These are phyloP conservation scores for Trypanosoma congolense DNA, from an alignment of 208 protist genomes.

Conservation along the genomic window DNA sequence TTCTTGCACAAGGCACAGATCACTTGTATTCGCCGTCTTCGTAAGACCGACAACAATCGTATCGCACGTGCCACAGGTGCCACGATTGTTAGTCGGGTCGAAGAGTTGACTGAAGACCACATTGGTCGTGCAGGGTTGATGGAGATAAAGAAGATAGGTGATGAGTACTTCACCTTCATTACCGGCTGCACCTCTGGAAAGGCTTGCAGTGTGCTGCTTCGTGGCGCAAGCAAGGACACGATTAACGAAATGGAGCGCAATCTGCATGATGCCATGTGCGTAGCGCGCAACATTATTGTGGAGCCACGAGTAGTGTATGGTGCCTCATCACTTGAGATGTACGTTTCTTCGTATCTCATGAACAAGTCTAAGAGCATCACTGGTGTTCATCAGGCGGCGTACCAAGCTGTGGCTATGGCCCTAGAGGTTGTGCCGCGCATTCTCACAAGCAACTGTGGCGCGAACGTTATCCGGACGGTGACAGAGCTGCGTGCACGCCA, in stretches of 20 bases:
- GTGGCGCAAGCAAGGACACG: slow-evolving; percentile 99
- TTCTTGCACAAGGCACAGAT: slow-evolving; percentile 97
- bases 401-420: slow-evolving; percentile 93
- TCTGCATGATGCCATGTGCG: slow-evolving; percentile 98
- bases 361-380: slow-evolving; percentile 93
- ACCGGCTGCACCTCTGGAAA: slow-evolving; percentile 97
- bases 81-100: slow-evolving; percentile 96
- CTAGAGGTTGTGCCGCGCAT: slow-evolving; percentile 97
- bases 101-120: slow-evolving; percentile 97
- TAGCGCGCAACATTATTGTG: slow-evolving; percentile 97
- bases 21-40: slow-evolving; percentile 96
- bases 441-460: slow-evolving; percentile 99
- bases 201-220: slow-evolving; percentile 99
- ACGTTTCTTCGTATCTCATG: slow-evolving; percentile 89
- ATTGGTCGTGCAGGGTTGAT: slow-evolving; percentile 98
- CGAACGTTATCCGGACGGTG: slow-evolving; percentile 95
- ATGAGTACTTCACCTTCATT: slow-evolving; percentile 99
- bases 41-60: slow-evolving; percentile 99
- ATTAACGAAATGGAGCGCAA: slow-evolving; percentile 99
- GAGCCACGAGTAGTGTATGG: slow-evolving; percentile 98
- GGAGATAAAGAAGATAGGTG: slow-evolving; percentile 99
- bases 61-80: slow-evolving; percentile 97
- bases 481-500: slow-evolving; percentile 98
- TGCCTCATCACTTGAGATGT: slow-evolving; percentile 98
- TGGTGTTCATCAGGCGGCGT: slow-evolving; percentile 96